Evolutionary conservation across 2,329 filamentous ascomycete genomes (phyloP).

Genomic region (Diaporthe ilicicola): DNA sequence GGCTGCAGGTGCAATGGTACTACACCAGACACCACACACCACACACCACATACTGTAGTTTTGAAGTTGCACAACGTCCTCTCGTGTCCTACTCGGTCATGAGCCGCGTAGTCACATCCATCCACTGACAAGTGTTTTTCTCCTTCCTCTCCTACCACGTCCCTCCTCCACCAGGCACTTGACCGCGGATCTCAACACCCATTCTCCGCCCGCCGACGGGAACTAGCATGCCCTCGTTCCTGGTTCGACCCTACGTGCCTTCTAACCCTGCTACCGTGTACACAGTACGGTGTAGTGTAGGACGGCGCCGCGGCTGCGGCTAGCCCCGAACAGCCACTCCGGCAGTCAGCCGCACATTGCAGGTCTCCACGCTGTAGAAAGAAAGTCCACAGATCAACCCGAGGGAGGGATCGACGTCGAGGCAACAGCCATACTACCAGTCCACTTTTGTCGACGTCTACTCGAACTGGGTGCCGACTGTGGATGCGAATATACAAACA

Average conservation of each 20-base stretch:
- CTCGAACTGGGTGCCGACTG: too few species aligned
- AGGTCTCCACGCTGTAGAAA: neutral
- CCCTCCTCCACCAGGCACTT: neutral
- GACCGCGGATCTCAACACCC: neutral
- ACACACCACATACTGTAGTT: too few species aligned
- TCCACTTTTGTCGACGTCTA: neutral
- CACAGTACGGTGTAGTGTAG: neutral
- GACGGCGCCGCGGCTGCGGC: neutral
- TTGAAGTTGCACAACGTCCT: neutral
- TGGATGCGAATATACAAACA: neutral
- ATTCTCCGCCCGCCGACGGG: neutral
- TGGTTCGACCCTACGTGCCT: neutral
- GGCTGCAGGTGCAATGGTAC: neutral
- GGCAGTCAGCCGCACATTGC: conserved; percentile 11
- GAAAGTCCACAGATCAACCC: neutral
- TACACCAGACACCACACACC: neutral
- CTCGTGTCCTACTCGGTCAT: neutral
- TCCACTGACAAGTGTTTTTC: neutral
- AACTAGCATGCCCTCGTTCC: conserved; percentile 6
- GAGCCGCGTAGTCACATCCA: neutral
- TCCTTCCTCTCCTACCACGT: neutral
- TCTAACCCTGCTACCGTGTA: neutral
- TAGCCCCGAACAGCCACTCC: conserved; percentile 17
- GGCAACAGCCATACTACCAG: neutral
- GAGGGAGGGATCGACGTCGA: neutral